A percentile compares a stretch with the other conserved stretches of the same genome.
Evolutionary conservation across 768 basidiomycete genomes (phyloP).

Genomic region (Leucogyrophana mollusca): DNA sequence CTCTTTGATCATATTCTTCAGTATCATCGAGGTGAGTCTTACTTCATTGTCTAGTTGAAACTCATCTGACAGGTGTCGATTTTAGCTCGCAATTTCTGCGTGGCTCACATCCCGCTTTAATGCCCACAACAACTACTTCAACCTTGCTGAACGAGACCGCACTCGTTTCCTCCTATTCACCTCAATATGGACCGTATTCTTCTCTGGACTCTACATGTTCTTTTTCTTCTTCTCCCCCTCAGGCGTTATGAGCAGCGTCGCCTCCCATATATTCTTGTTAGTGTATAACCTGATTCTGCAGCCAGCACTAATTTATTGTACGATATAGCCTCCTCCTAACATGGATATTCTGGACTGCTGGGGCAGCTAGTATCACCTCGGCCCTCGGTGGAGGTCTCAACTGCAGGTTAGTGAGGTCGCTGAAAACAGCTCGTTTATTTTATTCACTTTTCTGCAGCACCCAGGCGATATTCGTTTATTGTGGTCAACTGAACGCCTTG

Average conservation of each 20-base stretch:
- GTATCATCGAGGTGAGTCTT: slow-evolving; percentile 58
- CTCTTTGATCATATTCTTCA: slow-evolving; percentile 53
- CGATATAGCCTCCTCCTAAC: slow-evolving; percentile 59
- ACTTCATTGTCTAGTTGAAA: not conserved
- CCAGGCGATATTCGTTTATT: slow-evolving; percentile 54
- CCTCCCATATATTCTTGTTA: slow-evolving; percentile 63
- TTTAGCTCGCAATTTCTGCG: slow-evolving; percentile 70
- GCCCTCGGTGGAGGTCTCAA: slow-evolving; percentile 67
- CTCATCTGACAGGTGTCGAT: not conserved
- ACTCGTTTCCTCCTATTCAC: slow-evolving; percentile 67
- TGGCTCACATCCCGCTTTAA: slow-evolving; percentile 70
- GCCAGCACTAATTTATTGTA: not conserved
- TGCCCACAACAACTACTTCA: slow-evolving; percentile 49
- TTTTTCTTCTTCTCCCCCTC: slow-evolving; percentile 53
- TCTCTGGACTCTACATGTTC: slow-evolving; percentile 48
- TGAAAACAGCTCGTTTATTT: too few species aligned
- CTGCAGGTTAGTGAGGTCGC: slow-evolving; percentile 50
- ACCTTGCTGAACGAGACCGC: slow-evolving; percentile 51
- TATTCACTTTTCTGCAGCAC: slow-evolving; percentile 23
- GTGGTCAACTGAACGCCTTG: slow-evolving; percentile 74
- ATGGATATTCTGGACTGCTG: slow-evolving; percentile 79
- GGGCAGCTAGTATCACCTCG: slow-evolving; percentile 67
- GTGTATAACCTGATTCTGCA: slow-evolving; percentile 24
- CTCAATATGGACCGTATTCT: slow-evolving; percentile 69
- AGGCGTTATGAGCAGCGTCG: slow-evolving; percentile 56